Evolutionary conservation across 83 land plant genomes (phyloP).

Genomic region (Isoetes engelmannii): DNA sequence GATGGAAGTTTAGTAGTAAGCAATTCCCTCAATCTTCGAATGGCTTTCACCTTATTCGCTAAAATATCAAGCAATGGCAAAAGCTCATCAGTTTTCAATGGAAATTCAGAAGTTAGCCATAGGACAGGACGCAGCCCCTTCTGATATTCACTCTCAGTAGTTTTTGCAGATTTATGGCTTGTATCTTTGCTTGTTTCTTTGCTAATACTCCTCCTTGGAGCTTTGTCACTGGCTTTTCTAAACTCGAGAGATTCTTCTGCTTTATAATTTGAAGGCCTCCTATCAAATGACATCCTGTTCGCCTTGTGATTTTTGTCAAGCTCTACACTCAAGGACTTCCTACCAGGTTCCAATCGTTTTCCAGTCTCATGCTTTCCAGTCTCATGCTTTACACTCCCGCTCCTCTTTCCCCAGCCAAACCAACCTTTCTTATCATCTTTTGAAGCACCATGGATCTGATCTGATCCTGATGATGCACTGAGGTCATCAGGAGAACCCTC

Average conservation of each 20-base stretch:
- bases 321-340: conserved; percentile 7
- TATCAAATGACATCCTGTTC: conserved; percentile 20
- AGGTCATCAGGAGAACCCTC: conserved; percentile 30
- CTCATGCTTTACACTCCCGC: conserved; percentile 13
- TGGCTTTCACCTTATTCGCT: conserved; percentile 42
- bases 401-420: conserved; percentile 23
- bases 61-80: conserved; percentile 39
- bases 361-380: conserved; percentile 4
- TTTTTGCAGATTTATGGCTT: conserved; percentile 8
- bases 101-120: conserved; percentile 34
- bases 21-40: conserved; percentile 34
- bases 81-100: conserved; percentile 32
- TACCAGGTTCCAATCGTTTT: not conserved
- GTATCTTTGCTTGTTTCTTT: conserved; percentile 21
- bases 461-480: conserved; percentile 21
- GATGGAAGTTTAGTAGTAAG: conserved; percentile 41
- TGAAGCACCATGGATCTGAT: conserved; percentile 6
- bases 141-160: conserved; percentile 30
- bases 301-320: conserved; percentile 3
- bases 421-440: conserved; percentile 37
- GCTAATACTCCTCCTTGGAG: not conserved
- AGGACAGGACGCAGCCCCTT: conserved; percentile 36
- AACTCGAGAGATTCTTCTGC: conserved; percentile 20
- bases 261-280: conserved; percentile 25
- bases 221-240: conserved; percentile 18